Evolutionary conservation across 768 basidiomycete genomes (phyloP).

Genomic region (Suillus decipiens): DNA sequence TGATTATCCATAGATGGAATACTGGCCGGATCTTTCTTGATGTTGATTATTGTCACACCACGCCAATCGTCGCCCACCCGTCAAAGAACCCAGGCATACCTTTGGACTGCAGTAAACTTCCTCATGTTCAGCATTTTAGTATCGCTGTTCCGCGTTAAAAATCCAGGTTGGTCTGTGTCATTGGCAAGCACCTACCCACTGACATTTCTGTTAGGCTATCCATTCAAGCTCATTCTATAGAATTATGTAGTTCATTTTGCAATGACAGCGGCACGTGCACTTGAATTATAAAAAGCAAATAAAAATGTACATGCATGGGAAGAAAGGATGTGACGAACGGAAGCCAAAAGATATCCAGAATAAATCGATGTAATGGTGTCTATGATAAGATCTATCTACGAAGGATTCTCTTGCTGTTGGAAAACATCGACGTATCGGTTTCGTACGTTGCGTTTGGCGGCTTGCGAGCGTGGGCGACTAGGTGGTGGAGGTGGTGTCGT

Average conservation of each 20-base stretch:
- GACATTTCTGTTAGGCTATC: slow-evolving; percentile 56
- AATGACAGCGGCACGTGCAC: slow-evolving; percentile 20
- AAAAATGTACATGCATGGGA: slow-evolving; percentile 11
- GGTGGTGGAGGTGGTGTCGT: slow-evolving; percentile 38
- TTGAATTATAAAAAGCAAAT: slow-evolving; percentile 10
- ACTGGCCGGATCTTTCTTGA: slow-evolving; percentile 74
- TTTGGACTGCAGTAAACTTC: slow-evolving; percentile 83
- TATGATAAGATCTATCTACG: slow-evolving; percentile 14
- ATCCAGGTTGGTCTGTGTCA: slow-evolving; percentile 58
- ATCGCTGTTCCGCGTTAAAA: slow-evolving; percentile 89
- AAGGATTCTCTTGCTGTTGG: slow-evolving; percentile 49
- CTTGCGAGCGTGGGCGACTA: slow-evolving; percentile 52
- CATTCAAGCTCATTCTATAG: slow-evolving; percentile 76
- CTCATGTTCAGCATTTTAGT: slow-evolving; percentile 86
- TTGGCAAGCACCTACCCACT: neutral
- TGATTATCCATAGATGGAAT: slow-evolving; percentile 67
- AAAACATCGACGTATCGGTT: slow-evolving; percentile 93
- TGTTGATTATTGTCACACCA: slow-evolving; percentile 82
- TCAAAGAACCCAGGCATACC: slow-evolving; percentile 85
- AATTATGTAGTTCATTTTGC: slow-evolving; percentile 20
- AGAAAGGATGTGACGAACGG: slow-evolving; percentile 18
- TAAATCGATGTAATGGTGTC: slow-evolving; percentile 6
- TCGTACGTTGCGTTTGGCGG: slow-evolving; percentile 74
- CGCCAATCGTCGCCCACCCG: slow-evolving; percentile 67
- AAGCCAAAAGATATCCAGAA: slow-evolving; percentile 10